A percentile compares a stretch with the other conserved stretches of the same genome.
phyloP scores from a whole-genome alignment of 768 basidiomycete species.

The Leucocoprinus sp. region DNA sequence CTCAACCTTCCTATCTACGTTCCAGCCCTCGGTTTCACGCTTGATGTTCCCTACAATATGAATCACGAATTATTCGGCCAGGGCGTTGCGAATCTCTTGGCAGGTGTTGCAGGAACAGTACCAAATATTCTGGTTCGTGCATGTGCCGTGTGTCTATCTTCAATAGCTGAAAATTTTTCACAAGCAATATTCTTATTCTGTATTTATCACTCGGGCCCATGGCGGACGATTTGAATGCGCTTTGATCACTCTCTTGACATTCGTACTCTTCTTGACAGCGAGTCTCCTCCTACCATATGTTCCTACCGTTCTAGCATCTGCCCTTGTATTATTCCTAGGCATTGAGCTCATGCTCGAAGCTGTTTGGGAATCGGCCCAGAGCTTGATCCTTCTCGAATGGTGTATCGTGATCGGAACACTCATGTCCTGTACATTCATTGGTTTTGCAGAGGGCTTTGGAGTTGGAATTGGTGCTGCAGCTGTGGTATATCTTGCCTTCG shows the following conservation, averaged over 20 bases:
- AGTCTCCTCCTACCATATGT: constrained; percentile 16
- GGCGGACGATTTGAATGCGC: constrained; percentile 19
- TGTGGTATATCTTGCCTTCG: constrained; percentile 16
- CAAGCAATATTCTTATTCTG: constrained; percentile 17
- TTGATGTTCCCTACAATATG: constrained; percentile 19
- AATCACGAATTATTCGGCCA: constrained; percentile 20
- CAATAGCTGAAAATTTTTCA: background rate
- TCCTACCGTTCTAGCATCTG: constrained; percentile 18
- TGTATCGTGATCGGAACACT: constrained; percentile 17
- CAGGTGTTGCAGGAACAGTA: constrained; percentile 15
- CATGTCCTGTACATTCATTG: constrained; percentile 16
- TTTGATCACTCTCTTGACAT: constrained; percentile 14
- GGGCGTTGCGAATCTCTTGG: constrained; percentile 16
- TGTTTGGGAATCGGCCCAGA: constrained; percentile 18
- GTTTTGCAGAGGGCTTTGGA: constrained; percentile 20
- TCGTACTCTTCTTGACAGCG: constrained; percentile 15
- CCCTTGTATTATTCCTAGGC: constrained; percentile 18
- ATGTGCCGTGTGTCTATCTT: background rate
- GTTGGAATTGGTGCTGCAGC: constrained; percentile 18
- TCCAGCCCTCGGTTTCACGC: constrained; percentile 16
- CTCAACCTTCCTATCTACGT: constrained; percentile 20
- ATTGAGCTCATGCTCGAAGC: constrained; percentile 19
- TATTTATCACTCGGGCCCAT: constrained; percentile 17
- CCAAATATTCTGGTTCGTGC: constrained; percentile 17
- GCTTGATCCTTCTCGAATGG: constrained; percentile 16